These are phyloP conservation scores for Boletus rubropictus DNA, from an alignment of 768 basidiomycete species.

Conservation along the genomic window DNA sequence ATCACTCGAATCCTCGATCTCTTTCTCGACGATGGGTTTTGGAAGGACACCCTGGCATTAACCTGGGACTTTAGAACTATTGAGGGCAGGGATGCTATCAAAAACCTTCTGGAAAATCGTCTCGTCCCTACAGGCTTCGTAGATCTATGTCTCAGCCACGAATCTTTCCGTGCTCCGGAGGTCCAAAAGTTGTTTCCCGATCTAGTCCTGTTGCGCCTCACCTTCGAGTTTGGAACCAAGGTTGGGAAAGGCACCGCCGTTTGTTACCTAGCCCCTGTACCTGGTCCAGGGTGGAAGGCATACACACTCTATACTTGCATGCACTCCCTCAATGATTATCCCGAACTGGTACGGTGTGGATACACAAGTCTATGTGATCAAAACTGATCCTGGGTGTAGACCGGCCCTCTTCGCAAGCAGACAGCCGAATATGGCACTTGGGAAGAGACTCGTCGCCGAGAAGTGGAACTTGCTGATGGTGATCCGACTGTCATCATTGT, in stretches of 20 bases:
- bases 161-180: conserved; percentile 21
- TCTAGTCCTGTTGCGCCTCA: conserved; percentile 49
- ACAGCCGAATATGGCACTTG: conserved; percentile 52
- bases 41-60: conserved; percentile 49
- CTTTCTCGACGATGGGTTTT: conserved; percentile 33
- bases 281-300: conserved; percentile 49
- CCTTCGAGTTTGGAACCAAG: conserved; percentile 50
- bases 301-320: conserved; percentile 56
- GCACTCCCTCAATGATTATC: conserved; percentile 50
- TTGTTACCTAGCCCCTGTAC: conserved; percentile 46
- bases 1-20: conserved; percentile 19
- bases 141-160: conserved; percentile 17
- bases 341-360: conserved; percentile 36
- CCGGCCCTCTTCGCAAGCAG: conserved; percentile 39
- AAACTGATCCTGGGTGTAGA: conserved; percentile 5
- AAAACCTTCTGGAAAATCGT: conserved; percentile 35
- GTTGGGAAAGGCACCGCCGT: conserved; percentile 49
- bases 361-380: not conserved
- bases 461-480: conserved; percentile 41
- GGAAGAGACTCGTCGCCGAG: conserved; percentile 40
- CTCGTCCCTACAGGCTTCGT: conserved; percentile 24
- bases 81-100: conserved; percentile 35
- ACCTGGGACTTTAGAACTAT: conserved; percentile 56
- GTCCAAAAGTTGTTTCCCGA: conserved; percentile 46
- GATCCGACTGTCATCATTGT: conserved; percentile 57